Percentiles rank a stretch among this genome's conserved stretches.
phyloP scores from a whole-genome alignment of 768 basidiomycete genomes.

The Multifurca ochricompacta region DNA sequence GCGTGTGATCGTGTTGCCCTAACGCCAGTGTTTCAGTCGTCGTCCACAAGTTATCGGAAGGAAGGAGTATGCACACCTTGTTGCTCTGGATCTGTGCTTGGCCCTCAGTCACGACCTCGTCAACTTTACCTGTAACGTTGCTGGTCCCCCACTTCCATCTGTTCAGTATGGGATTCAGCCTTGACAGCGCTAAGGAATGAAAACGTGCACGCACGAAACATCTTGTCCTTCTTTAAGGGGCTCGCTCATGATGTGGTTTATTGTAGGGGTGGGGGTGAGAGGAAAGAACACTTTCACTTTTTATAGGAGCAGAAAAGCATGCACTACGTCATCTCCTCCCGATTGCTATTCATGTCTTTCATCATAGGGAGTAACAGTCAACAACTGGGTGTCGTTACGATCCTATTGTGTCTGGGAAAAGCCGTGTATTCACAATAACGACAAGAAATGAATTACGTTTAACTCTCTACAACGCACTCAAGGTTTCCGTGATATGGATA shows the following conservation, averaged over 20 bases:
- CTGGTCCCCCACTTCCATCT: slow-evolving; percentile 14
- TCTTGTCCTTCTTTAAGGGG: slow-evolving; percentile 4
- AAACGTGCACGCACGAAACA: slow-evolving; percentile 2
- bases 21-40: background rate
- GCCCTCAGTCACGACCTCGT: slow-evolving; percentile 33
- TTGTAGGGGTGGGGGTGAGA: background rate
- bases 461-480: too few relatives aligned
- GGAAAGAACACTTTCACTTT: background rate
- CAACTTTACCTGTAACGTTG: slow-evolving; percentile 5
- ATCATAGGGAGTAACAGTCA: too few relatives aligned
- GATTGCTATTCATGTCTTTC: too few relatives aligned
- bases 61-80: slow-evolving; percentile 28
- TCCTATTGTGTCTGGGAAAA: too few relatives aligned
- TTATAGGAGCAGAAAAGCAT: background rate
- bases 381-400: too few relatives aligned
- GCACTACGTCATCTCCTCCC: slow-evolving; percentile 5
- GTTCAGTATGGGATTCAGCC: background rate
- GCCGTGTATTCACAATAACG: too few relatives aligned
- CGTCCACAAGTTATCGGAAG: background rate
- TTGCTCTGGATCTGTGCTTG: slow-evolving; percentile 39
- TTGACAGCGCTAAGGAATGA: background rate
- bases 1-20: slow-evolving; percentile 38
- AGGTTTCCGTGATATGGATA: too few relatives aligned
- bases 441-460: too few relatives aligned
- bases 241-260: slow-evolving; percentile 2